phyloP scores from a whole-genome alignment of 2,329 filamentous ascomycete species.

The Sclerotinia subarctica region DNA sequence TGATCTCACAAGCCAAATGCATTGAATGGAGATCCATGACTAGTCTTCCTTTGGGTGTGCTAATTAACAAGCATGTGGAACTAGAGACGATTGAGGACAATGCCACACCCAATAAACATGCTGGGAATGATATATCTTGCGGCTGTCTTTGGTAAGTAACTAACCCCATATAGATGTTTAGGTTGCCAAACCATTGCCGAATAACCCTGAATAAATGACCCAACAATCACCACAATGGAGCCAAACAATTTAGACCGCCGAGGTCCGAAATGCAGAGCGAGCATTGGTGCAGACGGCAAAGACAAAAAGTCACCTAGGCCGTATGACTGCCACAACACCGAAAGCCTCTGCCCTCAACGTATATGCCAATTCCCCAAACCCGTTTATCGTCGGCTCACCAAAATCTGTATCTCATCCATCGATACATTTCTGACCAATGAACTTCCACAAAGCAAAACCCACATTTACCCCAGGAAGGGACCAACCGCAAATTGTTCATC shows the following conservation, averaged over 20 bases:
- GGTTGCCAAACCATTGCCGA: slow-evolving; percentile 22
- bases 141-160: slow-evolving; percentile 33
- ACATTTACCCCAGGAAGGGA: slow-evolving; percentile 39
- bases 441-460: slow-evolving; percentile 1
- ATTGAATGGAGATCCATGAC: slow-evolving; percentile 53
- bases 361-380: slow-evolving; percentile 14
- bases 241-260: slow-evolving; percentile 55
- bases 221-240: slow-evolving; percentile 52
- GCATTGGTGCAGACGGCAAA: slow-evolving; percentile 51
- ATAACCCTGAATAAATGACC: slow-evolving; percentile 54
- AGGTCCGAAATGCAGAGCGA: slow-evolving; percentile 50
- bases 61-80: slow-evolving; percentile 51
- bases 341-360: slow-evolving; percentile 9
- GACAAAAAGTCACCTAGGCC: slow-evolving; percentile 53
- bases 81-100: slow-evolving; percentile 52
- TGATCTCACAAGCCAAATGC: slow-evolving; percentile 44
- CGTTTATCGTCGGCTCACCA: neutral
- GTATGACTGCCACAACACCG: slow-evolving; percentile 45
- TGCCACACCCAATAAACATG: slow-evolving; percentile 52
- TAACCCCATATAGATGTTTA: slow-evolving; percentile 39
- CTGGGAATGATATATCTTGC: slow-evolving; percentile 53
- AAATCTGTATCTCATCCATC: slow-evolving; percentile 11
- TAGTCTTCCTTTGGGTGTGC: slow-evolving; percentile 52
- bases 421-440: neutral
- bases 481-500: slow-evolving; percentile 45